Evolutionary conservation across 2,329 filamentous ascomycete species (phyloP).

Genomic region (Beauveria rudraprayagi): DNA sequence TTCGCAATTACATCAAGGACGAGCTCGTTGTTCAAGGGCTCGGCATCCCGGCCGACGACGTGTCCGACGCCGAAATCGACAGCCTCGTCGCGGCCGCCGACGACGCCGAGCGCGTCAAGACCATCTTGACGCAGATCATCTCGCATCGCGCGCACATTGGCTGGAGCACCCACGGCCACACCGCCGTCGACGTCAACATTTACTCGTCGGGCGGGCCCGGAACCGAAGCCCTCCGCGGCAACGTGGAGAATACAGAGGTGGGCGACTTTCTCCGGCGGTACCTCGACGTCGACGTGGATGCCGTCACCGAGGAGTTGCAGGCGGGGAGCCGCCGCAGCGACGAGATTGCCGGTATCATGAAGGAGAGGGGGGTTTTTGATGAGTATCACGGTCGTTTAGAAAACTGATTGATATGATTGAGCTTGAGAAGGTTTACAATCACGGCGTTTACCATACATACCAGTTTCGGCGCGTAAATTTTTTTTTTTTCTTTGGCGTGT

Average conservation of each 20-base stretch:
- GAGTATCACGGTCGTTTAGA: constrained; percentile 1
- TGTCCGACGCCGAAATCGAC: constrained; percentile 61
- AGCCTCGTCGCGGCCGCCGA: constrained; percentile 53
- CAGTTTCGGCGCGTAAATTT: not conserved
- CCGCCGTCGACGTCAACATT: constrained; percentile 91
- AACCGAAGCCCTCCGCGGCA: constrained; percentile 62
- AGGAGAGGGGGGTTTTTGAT: not conserved
- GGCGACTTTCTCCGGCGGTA: constrained; percentile 75
- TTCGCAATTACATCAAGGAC: constrained; percentile 58
- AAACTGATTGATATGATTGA: not conserved
- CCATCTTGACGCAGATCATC: constrained; percentile 73
- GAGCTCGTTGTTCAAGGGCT: constrained; percentile 62
- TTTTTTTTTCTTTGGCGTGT: not conserved
- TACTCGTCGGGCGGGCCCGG: constrained; percentile 68
- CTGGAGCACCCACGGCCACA: constrained; percentile 92
- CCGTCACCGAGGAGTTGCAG: constrained; percentile 67
- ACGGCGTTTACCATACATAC: not conserved
- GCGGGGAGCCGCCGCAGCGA: constrained; percentile 33
- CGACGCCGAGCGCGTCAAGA: constrained; percentile 43
- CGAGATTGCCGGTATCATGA: constrained; percentile 2
- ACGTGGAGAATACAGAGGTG: constrained; percentile 92
- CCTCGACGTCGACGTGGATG: constrained; percentile 69
- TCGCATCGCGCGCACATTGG: constrained; percentile 82
- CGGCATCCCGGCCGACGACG: constrained; percentile 60
- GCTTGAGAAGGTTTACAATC: too few relatives aligned